Evolutionary conservation across 768 basidiomycete genomes (phyloP).

Genomic region (Botryobasidium botryosum): DNA sequence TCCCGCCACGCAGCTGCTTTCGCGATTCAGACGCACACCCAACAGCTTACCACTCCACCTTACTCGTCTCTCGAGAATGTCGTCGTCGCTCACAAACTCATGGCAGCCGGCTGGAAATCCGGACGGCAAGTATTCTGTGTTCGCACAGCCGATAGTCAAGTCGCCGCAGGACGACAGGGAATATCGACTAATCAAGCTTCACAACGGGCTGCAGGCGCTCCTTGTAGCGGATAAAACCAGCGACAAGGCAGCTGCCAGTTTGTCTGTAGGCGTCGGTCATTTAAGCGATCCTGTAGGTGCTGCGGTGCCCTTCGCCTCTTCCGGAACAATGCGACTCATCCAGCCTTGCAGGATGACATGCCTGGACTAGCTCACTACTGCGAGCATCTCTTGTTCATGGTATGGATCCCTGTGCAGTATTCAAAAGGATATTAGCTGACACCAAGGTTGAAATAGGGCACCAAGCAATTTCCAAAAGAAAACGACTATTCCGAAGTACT

Average conservation of each 20-base stretch:
- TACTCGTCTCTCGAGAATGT: no score
- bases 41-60: no score
- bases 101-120: no score
- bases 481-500: constrained; percentile 71
- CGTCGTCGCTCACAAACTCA: no score
- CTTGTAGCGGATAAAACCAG: constrained; percentile 70
- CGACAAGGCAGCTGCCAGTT: constrained; percentile 87
- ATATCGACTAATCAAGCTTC: constrained; percentile 67
- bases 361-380: constrained; percentile 90
- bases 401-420: constrained; percentile 21
- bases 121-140: no score
- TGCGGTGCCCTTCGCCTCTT: constrained; percentile 1
- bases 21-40: no score
- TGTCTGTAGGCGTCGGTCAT: constrained; percentile 92
- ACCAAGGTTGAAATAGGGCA: constrained; percentile 35
- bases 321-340: background rate
- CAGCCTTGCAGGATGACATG: constrained; percentile 50
- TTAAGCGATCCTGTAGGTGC: constrained; percentile 74
- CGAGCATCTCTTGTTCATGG: constrained; percentile 94
- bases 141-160: constrained; percentile 43
- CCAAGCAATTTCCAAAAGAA: constrained; percentile 70
- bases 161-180: constrained; percentile 63
- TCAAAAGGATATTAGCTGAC: background rate
- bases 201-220: constrained; percentile 77
- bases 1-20: no score